These are phyloP conservation scores for Diaporthe batatas DNA, from an alignment of 2,329 filamentous ascomycete genomes.

Conservation along the genomic window DNA sequence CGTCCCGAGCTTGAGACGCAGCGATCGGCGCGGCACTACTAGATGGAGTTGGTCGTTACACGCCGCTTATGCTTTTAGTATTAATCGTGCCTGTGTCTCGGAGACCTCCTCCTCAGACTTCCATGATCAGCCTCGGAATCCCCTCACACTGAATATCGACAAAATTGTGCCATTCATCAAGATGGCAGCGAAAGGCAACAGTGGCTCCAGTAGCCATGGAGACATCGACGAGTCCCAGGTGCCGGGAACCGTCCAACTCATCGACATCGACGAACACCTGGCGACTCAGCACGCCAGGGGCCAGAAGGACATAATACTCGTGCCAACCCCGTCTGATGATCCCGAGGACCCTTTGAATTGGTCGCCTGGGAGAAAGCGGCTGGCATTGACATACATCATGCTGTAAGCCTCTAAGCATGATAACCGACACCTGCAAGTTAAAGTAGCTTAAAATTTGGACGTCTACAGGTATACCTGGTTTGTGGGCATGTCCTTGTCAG, in stretches of 20 bases:
- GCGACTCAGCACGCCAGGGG: conserved; percentile 47
- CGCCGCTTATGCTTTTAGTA: conserved; percentile 6
- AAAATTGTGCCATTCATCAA: not conserved
- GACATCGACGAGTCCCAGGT: conserved; percentile 46
- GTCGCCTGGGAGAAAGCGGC: conserved; percentile 43
- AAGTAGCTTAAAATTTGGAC: not conserved
- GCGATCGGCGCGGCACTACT: conserved; percentile 21
- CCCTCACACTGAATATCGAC: not conserved
- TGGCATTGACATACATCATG: conserved; percentile 47
- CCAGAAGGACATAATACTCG: conserved; percentile 54
- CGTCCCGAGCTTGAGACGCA: not conserved
- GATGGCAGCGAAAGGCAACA: conserved; percentile 26
- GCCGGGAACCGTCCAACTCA: conserved; percentile 51
- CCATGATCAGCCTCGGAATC: not conserved
- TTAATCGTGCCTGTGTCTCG: not conserved
- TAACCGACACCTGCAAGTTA: not conserved
- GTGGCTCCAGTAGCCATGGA: conserved; percentile 23
- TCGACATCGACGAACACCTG: conserved; percentile 49
- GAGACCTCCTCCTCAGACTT: not conserved
- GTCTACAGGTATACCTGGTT: conserved; percentile 43
- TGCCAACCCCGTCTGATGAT: conserved; percentile 55
- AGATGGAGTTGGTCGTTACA: not conserved
- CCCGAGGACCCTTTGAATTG: conserved; percentile 59
- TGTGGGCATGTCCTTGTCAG: conserved; percentile 41
- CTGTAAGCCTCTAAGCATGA: conserved; percentile 36